These are phyloP conservation scores for Abrus precatorius DNA, from an alignment of 306 rosid species.

Conservation along the genomic window DNA sequence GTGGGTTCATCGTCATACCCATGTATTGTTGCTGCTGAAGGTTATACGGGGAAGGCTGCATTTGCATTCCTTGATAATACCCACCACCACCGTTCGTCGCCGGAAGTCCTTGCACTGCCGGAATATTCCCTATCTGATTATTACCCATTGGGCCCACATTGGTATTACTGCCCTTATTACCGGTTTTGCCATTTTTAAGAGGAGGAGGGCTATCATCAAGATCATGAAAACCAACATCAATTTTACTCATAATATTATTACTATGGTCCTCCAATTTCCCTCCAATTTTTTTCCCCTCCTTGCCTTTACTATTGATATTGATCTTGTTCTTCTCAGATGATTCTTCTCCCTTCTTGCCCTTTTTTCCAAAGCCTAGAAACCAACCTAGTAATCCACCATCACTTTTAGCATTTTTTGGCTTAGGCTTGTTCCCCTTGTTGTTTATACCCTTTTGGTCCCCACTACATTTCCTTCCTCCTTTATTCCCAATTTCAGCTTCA, in stretches of 20 bases:
- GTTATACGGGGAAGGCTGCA: slow-evolving; percentile 54
- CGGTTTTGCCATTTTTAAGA: slow-evolving; percentile 39
- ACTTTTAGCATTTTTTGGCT: slow-evolving; percentile 47
- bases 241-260: neutral
- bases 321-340: slow-evolving; percentile 17
- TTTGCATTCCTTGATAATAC: slow-evolving; percentile 67
- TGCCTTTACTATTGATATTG: slow-evolving; percentile 30
- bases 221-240: slow-evolving; percentile 48
- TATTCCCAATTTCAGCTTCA: slow-evolving; percentile 46
- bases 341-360: slow-evolving; percentile 49
- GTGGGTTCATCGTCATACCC: slow-evolving; percentile 84
- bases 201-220: slow-evolving; percentile 41
- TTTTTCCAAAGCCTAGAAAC: slow-evolving; percentile 57
- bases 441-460: slow-evolving; percentile 31
- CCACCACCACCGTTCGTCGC: slow-evolving; percentile 45
- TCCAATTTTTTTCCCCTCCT: slow-evolving; percentile 49
- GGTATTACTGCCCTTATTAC: neutral
- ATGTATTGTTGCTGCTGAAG: slow-evolving; percentile 65
- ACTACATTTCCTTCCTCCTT: slow-evolving; percentile 50
- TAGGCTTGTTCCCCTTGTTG: slow-evolving; percentile 48
- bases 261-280: slow-evolving; percentile 47
- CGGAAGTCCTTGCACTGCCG: slow-evolving; percentile 55
- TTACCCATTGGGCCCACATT: slow-evolving; percentile 52
- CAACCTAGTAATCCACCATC: slow-evolving; percentile 49
- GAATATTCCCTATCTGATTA: slow-evolving; percentile 53